A percentile compares a stretch with the other conserved stretches of the same genome.
phyloP scores from a whole-genome alignment of 2,329 filamentous ascomycete species.

The Rhytidhysteron rufulum region DNA sequence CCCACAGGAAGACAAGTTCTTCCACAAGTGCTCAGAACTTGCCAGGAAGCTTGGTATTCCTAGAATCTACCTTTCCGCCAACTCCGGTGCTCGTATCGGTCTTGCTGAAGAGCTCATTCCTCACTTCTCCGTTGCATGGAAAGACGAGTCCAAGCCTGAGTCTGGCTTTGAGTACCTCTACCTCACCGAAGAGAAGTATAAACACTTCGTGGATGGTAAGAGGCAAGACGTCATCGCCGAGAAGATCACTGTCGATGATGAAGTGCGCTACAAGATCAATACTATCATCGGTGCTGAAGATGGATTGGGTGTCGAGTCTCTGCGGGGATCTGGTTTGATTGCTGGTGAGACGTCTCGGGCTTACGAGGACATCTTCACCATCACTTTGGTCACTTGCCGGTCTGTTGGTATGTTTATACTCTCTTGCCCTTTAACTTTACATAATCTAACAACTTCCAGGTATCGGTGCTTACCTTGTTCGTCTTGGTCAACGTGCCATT shows the following conservation, averaged over 20 bases:
- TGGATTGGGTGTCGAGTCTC: constrained; percentile 93
- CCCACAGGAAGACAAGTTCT: constrained; percentile 94
- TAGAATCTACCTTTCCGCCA: constrained; percentile 95
- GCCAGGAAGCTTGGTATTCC: constrained; percentile 92
- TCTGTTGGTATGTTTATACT: constrained; percentile 69
- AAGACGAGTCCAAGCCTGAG: constrained; percentile 74
- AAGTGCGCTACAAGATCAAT: constrained; percentile 89
- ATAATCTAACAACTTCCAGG: constrained; percentile 46
- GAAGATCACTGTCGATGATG: constrained; percentile 77
- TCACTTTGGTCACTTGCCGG: constrained; percentile 94
- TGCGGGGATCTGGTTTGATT: constrained; percentile 95
- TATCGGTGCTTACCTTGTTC: constrained; percentile 98
- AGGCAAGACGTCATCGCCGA: constrained; percentile 81
- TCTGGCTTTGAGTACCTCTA: constrained; percentile 97
- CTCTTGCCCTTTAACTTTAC: background rate
- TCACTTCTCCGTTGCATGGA: constrained; percentile 97
- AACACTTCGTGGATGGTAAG: constrained; percentile 76
- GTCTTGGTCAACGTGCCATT: constrained; percentile 95
- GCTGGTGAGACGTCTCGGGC: constrained; percentile 94
- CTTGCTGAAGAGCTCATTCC: constrained; percentile 96
- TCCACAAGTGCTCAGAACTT: constrained; percentile 97
- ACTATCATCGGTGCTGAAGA: constrained; percentile 92
- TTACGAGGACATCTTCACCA: constrained; percentile 98
- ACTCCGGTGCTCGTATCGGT: constrained; percentile 96
- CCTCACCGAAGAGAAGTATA: constrained; percentile 79